Evolutionary conservation across 805 yeast species (phyloP), one percentile per base, ranked within the genome.

Genomic region (Wickerhamomyces mucosus): DNA sequence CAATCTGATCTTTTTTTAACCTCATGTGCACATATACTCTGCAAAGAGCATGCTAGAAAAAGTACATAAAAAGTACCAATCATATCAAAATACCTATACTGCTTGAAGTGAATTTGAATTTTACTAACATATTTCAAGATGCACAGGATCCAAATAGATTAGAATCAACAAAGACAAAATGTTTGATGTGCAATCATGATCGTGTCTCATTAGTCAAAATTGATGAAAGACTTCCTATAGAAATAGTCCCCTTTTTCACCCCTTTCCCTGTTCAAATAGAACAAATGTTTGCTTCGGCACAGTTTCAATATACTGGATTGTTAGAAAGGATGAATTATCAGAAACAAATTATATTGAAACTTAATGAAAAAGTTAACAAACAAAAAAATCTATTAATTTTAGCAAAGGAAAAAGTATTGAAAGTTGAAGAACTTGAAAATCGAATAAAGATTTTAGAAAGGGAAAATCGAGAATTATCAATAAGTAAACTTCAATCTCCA

Each of bases 11-110:
- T 59, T 15, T 42, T 41, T 26, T 34, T 60, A 28, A 58, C 62
- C 1, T 57, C 63, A 3, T 60, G 65, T 43, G 64, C 63, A 4
- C 64, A 59, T 38, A 45, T 53, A 1, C 37, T 60, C 15, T 60
- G 65, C 28, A 41, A 46, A 3, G 46, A 48, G 11, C 63, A 60
- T 39, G 40, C 44, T 8, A n/a, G 34, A 8, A 38, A 28, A 29
- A 29, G 48, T 43, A 30, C 15, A 15, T 21, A 12, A 16, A 17
- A 15, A 27, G 21, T 27, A 26, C 13, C 18, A n/a, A 6, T 13
- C 17, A n/a, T n/a, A n/a, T n/a, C n/a, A n/a, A n/a, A n/a, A n/a
- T n/a, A n/a, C n/a, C n/a, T n/a, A n/a, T n/a, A n/a, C n/a, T n/a
- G n/a, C n/a, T n/a, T n/a, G n/a, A n/a, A n/a, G n/a, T n/a, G n/a